Evolutionary conservation across 345 rosid genomes (phyloP).

Genomic region (Eucalyptus regnans): DNA sequence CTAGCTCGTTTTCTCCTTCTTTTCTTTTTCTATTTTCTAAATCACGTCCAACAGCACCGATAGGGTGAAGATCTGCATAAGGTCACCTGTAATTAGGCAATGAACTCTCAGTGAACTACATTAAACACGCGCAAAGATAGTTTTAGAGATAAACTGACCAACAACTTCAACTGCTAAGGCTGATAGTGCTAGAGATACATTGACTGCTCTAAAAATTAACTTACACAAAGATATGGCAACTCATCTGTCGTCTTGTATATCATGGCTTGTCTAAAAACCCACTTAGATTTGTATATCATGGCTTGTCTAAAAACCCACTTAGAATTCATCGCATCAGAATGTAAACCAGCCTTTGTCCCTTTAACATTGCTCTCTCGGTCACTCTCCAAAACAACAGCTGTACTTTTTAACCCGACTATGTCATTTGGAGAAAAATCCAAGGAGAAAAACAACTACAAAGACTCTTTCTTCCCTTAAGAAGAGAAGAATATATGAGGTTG

Average conservation of each 20-base stretch:
- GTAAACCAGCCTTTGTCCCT: background rate
- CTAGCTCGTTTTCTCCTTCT: background rate
- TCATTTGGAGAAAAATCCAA: background rate
- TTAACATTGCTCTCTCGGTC: background rate
- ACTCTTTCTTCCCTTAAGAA: slow-evolving; percentile 21
- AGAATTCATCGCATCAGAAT: background rate
- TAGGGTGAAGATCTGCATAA: background rate
- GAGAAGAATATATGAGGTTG: slow-evolving; percentile 7
- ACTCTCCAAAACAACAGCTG: background rate
- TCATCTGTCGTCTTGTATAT: background rate
- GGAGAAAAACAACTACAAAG: background rate
- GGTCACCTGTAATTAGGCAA: background rate
- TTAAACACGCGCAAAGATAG: background rate
- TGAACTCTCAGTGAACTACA: background rate
- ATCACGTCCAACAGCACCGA: background rate
- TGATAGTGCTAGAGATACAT: background rate
- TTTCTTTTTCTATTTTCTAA: background rate
- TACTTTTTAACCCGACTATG: background rate
- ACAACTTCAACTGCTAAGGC: background rate
- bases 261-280: background rate
- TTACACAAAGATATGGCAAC: background rate
- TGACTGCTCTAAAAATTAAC: background rate
- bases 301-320: background rate
- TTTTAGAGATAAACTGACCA: background rate
- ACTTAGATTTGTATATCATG: background rate